Evolutionary conservation across 257 asterid species (phyloP), one percentile per base, ranked within the genome.

Genomic region (Cordia subcordata): DNA sequence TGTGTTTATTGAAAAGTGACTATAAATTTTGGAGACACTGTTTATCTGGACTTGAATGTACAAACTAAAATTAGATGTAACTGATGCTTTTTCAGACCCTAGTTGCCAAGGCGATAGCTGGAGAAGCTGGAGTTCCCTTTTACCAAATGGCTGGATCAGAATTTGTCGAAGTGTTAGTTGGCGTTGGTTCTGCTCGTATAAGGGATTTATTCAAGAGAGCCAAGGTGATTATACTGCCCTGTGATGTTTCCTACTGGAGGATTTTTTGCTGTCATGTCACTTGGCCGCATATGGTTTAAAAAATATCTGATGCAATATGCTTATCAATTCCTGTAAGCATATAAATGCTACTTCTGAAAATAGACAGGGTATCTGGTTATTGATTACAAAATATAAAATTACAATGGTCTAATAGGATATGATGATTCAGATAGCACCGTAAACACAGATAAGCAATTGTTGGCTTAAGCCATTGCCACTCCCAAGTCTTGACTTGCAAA

Each of bases 131-230:
- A 62, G 99, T 93, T 81, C 99, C 99, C 38, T 93, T 93, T 79
- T 93, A 86, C 72, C 95, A 93, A 79, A 93, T 93, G 99, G 99
- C 97, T 58, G 99, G 97, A 65, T 93, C 99, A 8, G 99, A 93
- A 77, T 93, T 93, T 58, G 96, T 85, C 61, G 99, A 93, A 81
- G 94, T 93, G 53, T 68, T 93, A 73, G 99, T 93, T 69, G 99
- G 99, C 69, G 99, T 93, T 58, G 99, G 99, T 70, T 81, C 99
- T 72, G 99, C 99, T 74, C 96, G 97, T 65, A 80, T 93, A 74
- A 79, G 99, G 79, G 99, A 93, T 79, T 79, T 93, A 62, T 93
- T 93, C 77, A 93, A 89, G 82, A 75, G 99, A 76, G 99, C 99
- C 59, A 93, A 89, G 99, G 99, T 89, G 79, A 71, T 39, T 49